A percentile compares a stretch with the other conserved stretches of the same genome.
Conservation (phyloP, 305 asterid species). For the Plantago rigida region DNA sequence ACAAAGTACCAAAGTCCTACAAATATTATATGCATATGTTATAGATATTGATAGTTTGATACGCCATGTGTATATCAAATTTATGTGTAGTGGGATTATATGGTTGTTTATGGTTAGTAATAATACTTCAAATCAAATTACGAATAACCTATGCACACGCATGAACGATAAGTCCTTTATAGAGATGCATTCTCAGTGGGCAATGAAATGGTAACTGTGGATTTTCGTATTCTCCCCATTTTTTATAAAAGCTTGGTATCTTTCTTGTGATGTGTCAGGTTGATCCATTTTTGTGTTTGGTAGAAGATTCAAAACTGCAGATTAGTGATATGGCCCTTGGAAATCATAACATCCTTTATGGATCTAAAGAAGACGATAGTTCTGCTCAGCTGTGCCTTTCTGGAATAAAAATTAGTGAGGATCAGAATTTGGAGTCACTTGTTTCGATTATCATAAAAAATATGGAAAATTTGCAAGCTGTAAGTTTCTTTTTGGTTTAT, state of each 20-base stretch:
- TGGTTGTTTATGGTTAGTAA: too few relatives aligned
- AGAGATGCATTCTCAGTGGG: not conserved
- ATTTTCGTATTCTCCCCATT: not conserved
- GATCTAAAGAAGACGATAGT: slow-evolving; percentile 75
- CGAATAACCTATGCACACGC: not conserved
- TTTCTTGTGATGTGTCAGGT: slow-evolving; percentile 42
- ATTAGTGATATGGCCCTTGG: slow-evolving; percentile 42
- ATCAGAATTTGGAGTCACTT: slow-evolving; percentile 56
- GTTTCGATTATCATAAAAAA: slow-evolving; percentile 53
- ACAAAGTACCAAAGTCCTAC: too few relatives aligned
- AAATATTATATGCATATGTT: too few relatives aligned
- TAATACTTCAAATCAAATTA: too few relatives aligned
- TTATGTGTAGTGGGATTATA: too few relatives aligned
- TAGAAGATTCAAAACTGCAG: slow-evolving; percentile 74
- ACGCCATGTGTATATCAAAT: too few relatives aligned
- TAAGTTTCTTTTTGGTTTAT: slow-evolving; percentile 26
- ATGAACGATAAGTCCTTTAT: too few relatives aligned
- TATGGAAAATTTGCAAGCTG: slow-evolving; percentile 47
- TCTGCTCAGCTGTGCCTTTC: slow-evolving; percentile 62
- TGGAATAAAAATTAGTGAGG: slow-evolving; percentile 45
- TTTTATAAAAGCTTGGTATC: not conserved
- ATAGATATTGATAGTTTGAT: too few relatives aligned
- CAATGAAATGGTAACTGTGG: not conserved
- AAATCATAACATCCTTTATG: slow-evolving; percentile 38
- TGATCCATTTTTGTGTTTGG: slow-evolving; percentile 80